Evolutionary conservation across 345 rosid species (phyloP).

Genomic region (Bruguiera gymnorhiza): DNA sequence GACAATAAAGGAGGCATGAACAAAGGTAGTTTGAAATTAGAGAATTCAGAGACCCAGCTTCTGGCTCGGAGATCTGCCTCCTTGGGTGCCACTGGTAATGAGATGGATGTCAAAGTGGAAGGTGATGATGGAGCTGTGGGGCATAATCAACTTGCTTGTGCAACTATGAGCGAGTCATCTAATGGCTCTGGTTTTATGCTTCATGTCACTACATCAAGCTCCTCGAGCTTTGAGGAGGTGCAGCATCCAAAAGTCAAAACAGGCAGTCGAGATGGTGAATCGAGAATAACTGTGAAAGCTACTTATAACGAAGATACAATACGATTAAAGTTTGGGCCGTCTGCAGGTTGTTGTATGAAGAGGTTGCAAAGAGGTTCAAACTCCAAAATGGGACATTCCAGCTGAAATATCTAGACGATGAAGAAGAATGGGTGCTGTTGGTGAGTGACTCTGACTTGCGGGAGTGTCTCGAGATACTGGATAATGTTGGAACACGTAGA

Average conservation of each 20-base stretch:
- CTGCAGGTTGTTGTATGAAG: constrained; percentile 62
- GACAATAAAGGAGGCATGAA: constrained; percentile 17
- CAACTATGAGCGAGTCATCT: constrained; percentile 70
- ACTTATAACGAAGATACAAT: constrained; percentile 64
- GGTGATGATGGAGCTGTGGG: constrained; percentile 40
- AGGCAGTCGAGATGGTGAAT: constrained; percentile 34
- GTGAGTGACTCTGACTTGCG: constrained; percentile 70
- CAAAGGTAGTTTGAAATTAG: constrained; percentile 26
- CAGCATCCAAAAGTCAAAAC: constrained; percentile 35
- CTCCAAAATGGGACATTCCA: constrained; percentile 62
- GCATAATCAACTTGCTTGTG: constrained; percentile 43
- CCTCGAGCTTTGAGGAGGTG: constrained; percentile 40
- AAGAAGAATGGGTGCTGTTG: constrained; percentile 86
- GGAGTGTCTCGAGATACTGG: constrained; percentile 76
- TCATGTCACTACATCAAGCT: constrained; percentile 52
- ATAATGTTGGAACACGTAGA: constrained; percentile 43
- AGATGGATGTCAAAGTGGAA: constrained; percentile 34
- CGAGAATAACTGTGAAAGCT: constrained; percentile 65
- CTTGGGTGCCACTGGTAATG: constrained; percentile 36
- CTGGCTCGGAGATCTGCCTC: constrained; percentile 7
- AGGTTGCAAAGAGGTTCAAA: constrained; percentile 72
- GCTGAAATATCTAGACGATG: constrained; percentile 80
- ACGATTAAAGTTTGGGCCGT: constrained; percentile 72
- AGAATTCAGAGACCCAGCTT: constrained; percentile 31
- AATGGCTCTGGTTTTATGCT: constrained; percentile 52